These are phyloP conservation scores for Fusarium siculi DNA, from an alignment of 2,329 filamentous ascomycete genomes.

Conservation along the genomic window DNA sequence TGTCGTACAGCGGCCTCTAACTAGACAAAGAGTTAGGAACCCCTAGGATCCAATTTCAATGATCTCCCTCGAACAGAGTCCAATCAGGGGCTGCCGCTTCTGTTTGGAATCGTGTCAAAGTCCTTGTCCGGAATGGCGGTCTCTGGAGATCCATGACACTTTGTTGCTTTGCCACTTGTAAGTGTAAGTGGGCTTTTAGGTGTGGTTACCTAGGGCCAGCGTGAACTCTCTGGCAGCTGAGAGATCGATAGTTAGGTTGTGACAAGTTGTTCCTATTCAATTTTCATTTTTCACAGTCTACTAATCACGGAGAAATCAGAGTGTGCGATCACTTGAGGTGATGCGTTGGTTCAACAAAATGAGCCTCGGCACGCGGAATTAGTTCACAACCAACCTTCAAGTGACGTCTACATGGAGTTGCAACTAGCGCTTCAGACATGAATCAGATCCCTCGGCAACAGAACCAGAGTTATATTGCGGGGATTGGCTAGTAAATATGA, in stretches of 20 bases:
- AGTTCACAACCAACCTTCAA: not conserved
- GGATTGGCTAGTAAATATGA: not conserved
- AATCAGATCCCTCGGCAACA: not conserved
- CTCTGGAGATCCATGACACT: conserved; percentile 32
- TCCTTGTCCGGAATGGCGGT: conserved; percentile 7
- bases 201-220: conserved; percentile 10
- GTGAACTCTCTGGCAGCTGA: not conserved
- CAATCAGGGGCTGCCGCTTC: conserved; percentile 8
- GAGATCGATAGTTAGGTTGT: not conserved
- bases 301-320: not conserved
- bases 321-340: not conserved
- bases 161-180: conserved; percentile 27
- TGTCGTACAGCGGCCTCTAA: conserved; percentile 12
- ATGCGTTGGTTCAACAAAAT: conserved; percentile 5
- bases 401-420: conserved; percentile 14
- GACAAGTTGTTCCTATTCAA: not conserved
- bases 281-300: not conserved
- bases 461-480: not conserved
- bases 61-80: not conserved
- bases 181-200: conserved; percentile 5
- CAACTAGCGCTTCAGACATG: conserved; percentile 9
- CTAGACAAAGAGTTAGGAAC: conserved; percentile 13
- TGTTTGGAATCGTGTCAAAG: conserved; percentile 9
- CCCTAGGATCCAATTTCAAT: not conserved
- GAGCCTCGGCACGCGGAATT: conserved; percentile 23